Conservation (phyloP, 2,329 filamentous ascomycete genomes). For the Malbranchea cinnamomea region DNA sequence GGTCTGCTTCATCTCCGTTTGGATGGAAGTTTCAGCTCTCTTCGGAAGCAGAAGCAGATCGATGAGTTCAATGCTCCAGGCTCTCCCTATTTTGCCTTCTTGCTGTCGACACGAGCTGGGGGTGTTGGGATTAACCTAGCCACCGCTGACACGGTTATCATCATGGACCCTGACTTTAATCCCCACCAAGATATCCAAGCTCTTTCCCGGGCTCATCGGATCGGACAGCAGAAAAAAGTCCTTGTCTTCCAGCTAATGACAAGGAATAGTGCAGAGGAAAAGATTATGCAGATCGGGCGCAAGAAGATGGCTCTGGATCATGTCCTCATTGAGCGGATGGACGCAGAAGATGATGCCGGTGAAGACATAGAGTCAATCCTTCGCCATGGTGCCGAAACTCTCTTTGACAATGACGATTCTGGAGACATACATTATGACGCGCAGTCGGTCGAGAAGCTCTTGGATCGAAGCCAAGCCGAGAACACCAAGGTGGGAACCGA, state of each 20-base stretch:
- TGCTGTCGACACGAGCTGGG: slow-evolving; percentile 85
- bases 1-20: slow-evolving; percentile 62
- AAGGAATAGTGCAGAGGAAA: slow-evolving; percentile 76
- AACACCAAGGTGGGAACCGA: slow-evolving; percentile 51
- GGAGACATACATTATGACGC: slow-evolving; percentile 69
- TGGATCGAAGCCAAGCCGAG: slow-evolving; percentile 76
- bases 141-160: slow-evolving; percentile 94
- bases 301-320: slow-evolving; percentile 96
- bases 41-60: slow-evolving; percentile 88
- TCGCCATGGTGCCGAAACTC: slow-evolving; percentile 68
- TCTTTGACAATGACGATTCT: slow-evolving; percentile 61
- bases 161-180: slow-evolving; percentile 93
- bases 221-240: slow-evolving; percentile 91
- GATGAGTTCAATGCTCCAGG: slow-evolving; percentile 81
- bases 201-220: slow-evolving; percentile 82
- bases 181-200: slow-evolving; percentile 97
- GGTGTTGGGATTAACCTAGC: slow-evolving; percentile 96
- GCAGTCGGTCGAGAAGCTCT: slow-evolving; percentile 67
- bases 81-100: slow-evolving; percentile 73
- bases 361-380: slow-evolving; percentile 78
- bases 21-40: slow-evolving; percentile 64
- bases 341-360: slow-evolving; percentile 61
- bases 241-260: slow-evolving; percentile 92
- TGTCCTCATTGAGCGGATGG: slow-evolving; percentile 84
- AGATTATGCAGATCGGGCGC: slow-evolving; percentile 87